Evolutionary conservation across 352 stramenopile species (phyloP), one percentile per base, ranked within the genome.

Genomic region (Poterioochromonas sp.): DNA sequence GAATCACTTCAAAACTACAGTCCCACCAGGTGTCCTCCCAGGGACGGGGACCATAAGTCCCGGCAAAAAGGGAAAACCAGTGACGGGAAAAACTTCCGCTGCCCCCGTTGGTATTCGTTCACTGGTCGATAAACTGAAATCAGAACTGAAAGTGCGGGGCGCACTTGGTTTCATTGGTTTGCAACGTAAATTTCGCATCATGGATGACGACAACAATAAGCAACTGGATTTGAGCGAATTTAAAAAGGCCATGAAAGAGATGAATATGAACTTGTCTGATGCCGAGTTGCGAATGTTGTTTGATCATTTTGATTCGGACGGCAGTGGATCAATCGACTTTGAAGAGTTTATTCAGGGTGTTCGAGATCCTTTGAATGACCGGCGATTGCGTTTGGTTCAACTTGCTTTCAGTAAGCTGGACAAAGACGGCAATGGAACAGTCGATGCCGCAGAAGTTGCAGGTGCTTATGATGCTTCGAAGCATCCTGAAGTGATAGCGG

Each of bases 381-480:
- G 86, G 0, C 86, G 91, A 20, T 44, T 92, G 32, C 77, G 80
- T 20, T 87, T 92, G 41, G 88, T 95, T 11, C 81, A 83, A n/a
- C 82, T 90, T 60, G 91, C 90, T 15, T 96, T 96, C 62, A 79
- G 82, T 0, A 86, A 86, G 18, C 87, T 96, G 79, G 90, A 95
- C 79, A 91, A 87, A 70, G 76, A 84, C 63, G 73, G 80, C n/a
- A 83, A 39, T 35, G 81, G 81, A 18, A 68, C 44, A 34, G 71
- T 78, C 15, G 71, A 78, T 44, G 71, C 71, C 0, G 76, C 74
- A 12, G 82, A 88, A 43, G 76, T 90, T 32, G 79, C 80, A n/a
- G n/a, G 22, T 22, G 44, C 39, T 0, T 90, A 85, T 68, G 85
- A 90, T 80, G 69, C 82, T 2, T 77, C 60, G 0, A 73, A 79